These are phyloP conservation scores for Suillus brevipes DNA, from an alignment of 768 basidiomycete genomes.

Conservation along the genomic window DNA sequence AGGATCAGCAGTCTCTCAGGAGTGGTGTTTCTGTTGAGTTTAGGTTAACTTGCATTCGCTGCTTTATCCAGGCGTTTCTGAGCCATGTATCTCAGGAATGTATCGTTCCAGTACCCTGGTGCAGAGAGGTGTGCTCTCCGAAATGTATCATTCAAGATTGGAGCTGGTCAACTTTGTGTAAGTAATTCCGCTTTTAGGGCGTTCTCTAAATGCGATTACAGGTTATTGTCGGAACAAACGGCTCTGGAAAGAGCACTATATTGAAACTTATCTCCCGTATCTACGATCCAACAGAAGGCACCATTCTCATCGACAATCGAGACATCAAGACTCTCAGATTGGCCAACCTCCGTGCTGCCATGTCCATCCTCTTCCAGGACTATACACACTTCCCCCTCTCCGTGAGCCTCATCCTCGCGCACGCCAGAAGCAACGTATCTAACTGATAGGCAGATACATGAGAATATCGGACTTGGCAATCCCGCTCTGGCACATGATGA, in stretches of 20 bases:
- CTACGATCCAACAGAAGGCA: no score
- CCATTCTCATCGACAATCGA: no score
- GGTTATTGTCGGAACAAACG: no score
- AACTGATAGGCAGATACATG: constrained; percentile 51
- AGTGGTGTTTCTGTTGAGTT: constrained; percentile 60
- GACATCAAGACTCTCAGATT: no score
- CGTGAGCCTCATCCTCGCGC: constrained; percentile 20
- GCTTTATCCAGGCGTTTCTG: constrained; percentile 12
- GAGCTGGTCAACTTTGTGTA: constrained; percentile 72
- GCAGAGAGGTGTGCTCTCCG: constrained; percentile 51
- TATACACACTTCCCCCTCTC: no score
- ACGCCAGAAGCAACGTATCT: neutral
- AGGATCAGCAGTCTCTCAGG: constrained; percentile 42
- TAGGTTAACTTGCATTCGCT: constrained; percentile 32
- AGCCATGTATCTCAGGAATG: constrained; percentile 44
- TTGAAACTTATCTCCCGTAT: no score
- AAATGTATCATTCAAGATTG: constrained; percentile 68
- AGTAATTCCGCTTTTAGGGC: constrained; percentile 22
- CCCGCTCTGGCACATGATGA: constrained; percentile 53
- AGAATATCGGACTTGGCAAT: constrained; percentile 76
- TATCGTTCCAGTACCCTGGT: constrained; percentile 70
- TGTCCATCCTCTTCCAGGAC: no score
- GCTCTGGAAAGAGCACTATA: no score
- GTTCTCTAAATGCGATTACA: constrained; percentile 20
- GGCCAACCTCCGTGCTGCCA: no score